phyloP scores from a whole-genome alignment of 257 asterid species.

The Capsicum pubescens region DNA sequence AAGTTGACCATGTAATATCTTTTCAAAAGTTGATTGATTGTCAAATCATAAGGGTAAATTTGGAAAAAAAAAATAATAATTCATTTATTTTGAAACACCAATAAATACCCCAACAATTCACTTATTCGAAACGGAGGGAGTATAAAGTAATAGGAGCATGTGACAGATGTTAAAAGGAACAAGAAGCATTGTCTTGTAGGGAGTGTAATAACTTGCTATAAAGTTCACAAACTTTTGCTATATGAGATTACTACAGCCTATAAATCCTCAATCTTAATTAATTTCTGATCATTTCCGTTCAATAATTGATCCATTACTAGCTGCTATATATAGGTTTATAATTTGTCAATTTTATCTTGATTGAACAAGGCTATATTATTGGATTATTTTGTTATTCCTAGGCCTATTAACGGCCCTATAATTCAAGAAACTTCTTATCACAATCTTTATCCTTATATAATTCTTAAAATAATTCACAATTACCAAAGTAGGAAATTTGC shows the following conservation, averaged over 20 bases:
- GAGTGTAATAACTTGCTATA: neutral
- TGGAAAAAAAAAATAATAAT: too few relatives aligned
- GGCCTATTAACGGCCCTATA: constrained; percentile 11
- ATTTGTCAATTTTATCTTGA: neutral
- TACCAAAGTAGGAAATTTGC: neutral
- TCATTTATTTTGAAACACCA: too few relatives aligned
- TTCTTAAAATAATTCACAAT: neutral
- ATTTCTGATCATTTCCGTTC: constrained; percentile 9
- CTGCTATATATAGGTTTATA: neutral
- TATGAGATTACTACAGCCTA: constrained; percentile 17
- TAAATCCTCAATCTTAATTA: neutral
- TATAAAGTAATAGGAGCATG: constrained; percentile 19
- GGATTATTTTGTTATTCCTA: neutral
- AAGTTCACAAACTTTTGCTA: constrained; percentile 15
- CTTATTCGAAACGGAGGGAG: too few relatives aligned
- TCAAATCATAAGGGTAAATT: too few relatives aligned
- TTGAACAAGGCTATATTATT: constrained; percentile 9
- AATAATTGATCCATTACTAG: constrained; percentile 18
- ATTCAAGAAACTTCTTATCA: constrained; percentile 23
- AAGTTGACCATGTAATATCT: too few relatives aligned
- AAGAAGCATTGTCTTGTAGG: constrained; percentile 21
- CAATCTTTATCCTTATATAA: neutral
- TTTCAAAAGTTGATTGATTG: too few relatives aligned
- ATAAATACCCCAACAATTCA: too few relatives aligned
- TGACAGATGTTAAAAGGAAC: constrained; percentile 27